These are phyloP conservation scores for Lecanicillium sp. DNA, from an alignment of 2,329 filamentous ascomycete genomes.

Conservation along the genomic window DNA sequence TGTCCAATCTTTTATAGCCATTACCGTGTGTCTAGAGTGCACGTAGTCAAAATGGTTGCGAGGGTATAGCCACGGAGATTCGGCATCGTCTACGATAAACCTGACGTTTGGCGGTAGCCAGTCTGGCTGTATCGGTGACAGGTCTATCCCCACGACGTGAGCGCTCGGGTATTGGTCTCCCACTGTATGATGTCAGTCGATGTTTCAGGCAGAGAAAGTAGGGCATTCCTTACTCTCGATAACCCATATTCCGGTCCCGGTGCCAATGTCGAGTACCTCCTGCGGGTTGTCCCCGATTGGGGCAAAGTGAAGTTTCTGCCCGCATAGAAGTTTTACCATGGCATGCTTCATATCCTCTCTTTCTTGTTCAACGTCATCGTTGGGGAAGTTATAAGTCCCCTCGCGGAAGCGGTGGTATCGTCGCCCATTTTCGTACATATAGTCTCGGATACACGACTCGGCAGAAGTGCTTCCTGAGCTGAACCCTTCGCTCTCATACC, in stretches of 20 bases:
- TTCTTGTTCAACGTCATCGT: slow-evolving; percentile 52
- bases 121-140: slow-evolving; percentile 40
- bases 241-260: slow-evolving; percentile 51
- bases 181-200: slow-evolving; percentile 24
- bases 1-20: slow-evolving; percentile 48
- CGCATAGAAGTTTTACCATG: slow-evolving; percentile 40
- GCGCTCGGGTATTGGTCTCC: slow-evolving; percentile 35
- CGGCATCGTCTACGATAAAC: slow-evolving; percentile 50
- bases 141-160: slow-evolving; percentile 34
- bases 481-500: slow-evolving; percentile 27
- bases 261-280: slow-evolving; percentile 48
- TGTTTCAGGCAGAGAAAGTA: background rate
- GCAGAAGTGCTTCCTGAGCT: slow-evolving; percentile 29
- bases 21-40: slow-evolving; percentile 48
- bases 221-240: slow-evolving; percentile 36
- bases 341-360: slow-evolving; percentile 49
- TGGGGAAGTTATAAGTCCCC: slow-evolving; percentile 49
- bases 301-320: slow-evolving; percentile 41
- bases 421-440: slow-evolving; percentile 48
- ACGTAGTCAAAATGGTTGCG: slow-evolving; percentile 51
- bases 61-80: slow-evolving; percentile 47
- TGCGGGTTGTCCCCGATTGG: slow-evolving; percentile 39
- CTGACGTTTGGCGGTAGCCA: slow-evolving; percentile 47
- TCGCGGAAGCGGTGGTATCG: slow-evolving; percentile 49
- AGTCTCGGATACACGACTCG: slow-evolving; percentile 37